Base-by-base conservation (phyloP, 2,329 filamentous ascomycete species). In the Pleomassaria siparia region DNA sequence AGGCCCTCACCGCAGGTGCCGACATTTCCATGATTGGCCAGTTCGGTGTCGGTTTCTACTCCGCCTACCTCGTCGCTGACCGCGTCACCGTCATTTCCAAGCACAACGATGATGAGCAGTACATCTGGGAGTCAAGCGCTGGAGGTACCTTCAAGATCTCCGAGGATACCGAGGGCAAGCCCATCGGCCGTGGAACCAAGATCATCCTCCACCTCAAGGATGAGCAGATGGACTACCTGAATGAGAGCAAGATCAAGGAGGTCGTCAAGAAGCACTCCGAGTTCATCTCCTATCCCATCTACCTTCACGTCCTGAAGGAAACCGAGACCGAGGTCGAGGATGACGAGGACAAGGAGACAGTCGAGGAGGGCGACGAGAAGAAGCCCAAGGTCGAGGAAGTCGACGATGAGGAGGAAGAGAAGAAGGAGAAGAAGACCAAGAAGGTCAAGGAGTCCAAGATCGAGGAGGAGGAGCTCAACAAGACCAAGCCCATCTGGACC, bases 221-320 rank as follows among this genome's bases (percentile, higher is more conserved):
- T 67, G 94, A 99, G 85, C 94, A 99, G 84, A 82, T 81, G 60
- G 94, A 97, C 76, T 99, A 96, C 86, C 83, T 97, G 63, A 95
- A 97, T 78, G 94, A 99, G 88, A 83, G 83, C 83, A 94, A 92
- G 84, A 88, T 99, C 83, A 99, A 99, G 89, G 94, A 99, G 84
- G 92, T 99, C 62, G 91, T 99, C 83, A 97, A 97, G 91, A 99
- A 99, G 89, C 94, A 99, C 88, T 97, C 94, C 73, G 94, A 99
- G 82, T 99, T 99, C 85, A 99, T 99, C 82, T 97, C 94, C 43
- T 99, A 99, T 85, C 94, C 94, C 72, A 99, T 99, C 87, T 99
- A 96, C 85, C 92, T 99, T 63, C 94, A 99, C 81, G 91, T 99
- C 72, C 79, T 88, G 76, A 99, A 99, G 88, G 94, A 99, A 89